These are phyloP conservation scores for Inga leiocalycina DNA, from an alignment of 306 rosid species.

Conservation along the genomic window DNA sequence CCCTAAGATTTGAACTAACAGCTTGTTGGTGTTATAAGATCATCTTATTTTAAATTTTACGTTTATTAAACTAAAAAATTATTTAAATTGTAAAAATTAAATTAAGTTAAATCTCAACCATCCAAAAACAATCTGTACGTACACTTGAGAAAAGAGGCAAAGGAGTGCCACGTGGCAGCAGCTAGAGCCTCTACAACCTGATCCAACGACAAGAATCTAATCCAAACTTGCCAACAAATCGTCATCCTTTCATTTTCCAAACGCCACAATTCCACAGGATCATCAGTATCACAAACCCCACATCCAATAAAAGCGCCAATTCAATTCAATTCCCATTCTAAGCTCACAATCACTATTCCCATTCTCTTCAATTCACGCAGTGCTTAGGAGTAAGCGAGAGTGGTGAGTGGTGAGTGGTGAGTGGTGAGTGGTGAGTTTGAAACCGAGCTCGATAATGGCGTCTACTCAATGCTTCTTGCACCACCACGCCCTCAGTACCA, in stretches of 20 bases:
- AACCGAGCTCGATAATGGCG: slow-evolving; percentile 54
- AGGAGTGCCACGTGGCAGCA: slow-evolving; percentile 62
- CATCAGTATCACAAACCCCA: slow-evolving; percentile 26
- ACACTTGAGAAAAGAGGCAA: not conserved
- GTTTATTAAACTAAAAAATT: too few relatives aligned
- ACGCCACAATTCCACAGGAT: slow-evolving; percentile 43
- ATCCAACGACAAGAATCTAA: slow-evolving; percentile 66
- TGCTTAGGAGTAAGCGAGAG: not conserved
- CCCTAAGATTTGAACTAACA: too few relatives aligned
- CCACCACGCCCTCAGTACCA: slow-evolving; percentile 73
- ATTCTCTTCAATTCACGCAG: not conserved
- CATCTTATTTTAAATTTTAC: too few relatives aligned
- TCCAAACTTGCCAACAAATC: slow-evolving; percentile 40
- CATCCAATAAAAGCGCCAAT: not conserved
- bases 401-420: not conserved
- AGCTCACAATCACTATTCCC: not conserved
- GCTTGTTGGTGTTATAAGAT: too few relatives aligned
- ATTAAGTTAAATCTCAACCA: too few relatives aligned
- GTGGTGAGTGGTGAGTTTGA: not conserved
- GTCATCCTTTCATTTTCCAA: slow-evolving; percentile 36
- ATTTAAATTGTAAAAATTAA: too few relatives aligned
- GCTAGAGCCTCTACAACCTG: slow-evolving; percentile 50
- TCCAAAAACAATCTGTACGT: too few relatives aligned
- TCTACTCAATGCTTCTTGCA: slow-evolving; percentile 87
- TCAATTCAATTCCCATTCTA: not conserved